Evolutionary conservation across 345 rosid species (phyloP), one percentile per base, ranked within the genome.

Genomic region (Mangifera indica): DNA sequence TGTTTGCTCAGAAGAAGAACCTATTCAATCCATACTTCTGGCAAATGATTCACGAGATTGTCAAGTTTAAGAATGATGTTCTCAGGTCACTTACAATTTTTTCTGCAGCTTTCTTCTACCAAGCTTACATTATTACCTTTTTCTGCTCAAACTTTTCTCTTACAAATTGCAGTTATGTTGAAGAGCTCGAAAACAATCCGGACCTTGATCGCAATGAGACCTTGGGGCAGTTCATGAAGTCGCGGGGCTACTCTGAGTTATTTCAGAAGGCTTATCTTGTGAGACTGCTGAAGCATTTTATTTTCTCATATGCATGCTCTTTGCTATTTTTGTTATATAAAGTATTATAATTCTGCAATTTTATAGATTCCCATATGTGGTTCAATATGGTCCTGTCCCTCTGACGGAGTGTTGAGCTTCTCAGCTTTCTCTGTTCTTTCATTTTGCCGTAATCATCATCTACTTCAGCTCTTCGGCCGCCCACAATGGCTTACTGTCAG

Each of bases 211-310:
- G 89, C 57, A 83, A 17, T 11, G 93, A 94, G 74, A 90, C 97
- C 10, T 77, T 92, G 72, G 98, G 91, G 44, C 84, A 87, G 42
- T 94, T 94, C 61, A 61, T 90, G 63, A 77, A 64, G 25, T 74
- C 92, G 5, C 74, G 87, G 65, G 92, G 95, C 70, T 91, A 90
- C 86, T 88, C 97, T 2, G 85, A 92, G 42, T 60, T 92, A 62
- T 94, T 94, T 86, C 93, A 86, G 78, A 77, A 85, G 67, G 97
- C 97, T 69, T 94, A 90, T 77, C 88, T 94, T 81, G 98, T 94
- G 71, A 86, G 91, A 61, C 29, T 0, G 25, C 29, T 66, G 26
- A 54, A 18, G n/a, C 54, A 32, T 52, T 59, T 24, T 26, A 51
- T 67, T 34, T 18, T 58, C 15, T 40, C 49, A 13, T 25, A 52